Conservation (phyloP, 805 yeast species). For the Kluyveromyces wickerhamii region DNA sequence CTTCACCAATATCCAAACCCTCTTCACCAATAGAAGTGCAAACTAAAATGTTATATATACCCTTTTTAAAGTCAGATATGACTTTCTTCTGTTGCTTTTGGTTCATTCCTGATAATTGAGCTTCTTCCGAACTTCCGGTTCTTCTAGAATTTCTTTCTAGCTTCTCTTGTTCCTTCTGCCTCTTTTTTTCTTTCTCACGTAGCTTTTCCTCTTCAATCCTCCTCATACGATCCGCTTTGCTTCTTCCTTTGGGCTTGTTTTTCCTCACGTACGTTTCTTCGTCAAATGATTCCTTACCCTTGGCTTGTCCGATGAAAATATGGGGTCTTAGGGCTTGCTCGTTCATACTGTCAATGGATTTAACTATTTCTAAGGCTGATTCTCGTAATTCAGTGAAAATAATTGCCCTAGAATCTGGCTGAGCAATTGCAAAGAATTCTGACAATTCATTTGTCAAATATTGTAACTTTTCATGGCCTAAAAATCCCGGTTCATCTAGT, state of each 20-base stretch:
- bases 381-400: constrained; percentile 85
- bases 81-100: constrained; percentile 81
- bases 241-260: constrained; percentile 37
- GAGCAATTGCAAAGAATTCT: constrained; percentile 42
- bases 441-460: constrained; percentile 48
- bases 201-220: constrained; percentile 28
- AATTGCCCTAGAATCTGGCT: constrained; percentile 61
- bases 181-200: constrained; percentile 26
- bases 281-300: constrained; percentile 62
- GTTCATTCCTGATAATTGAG: constrained; percentile 78
- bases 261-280: constrained; percentile 42
- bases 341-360: constrained; percentile 41
- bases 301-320: constrained; percentile 88
- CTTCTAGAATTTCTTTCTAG: constrained; percentile 33
- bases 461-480: constrained; percentile 70
- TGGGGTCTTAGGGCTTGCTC: constrained; percentile 51
- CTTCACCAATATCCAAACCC: constrained; percentile 97
- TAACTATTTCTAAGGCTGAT: constrained; percentile 81
- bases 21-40: constrained; percentile 98
- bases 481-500: constrained; percentile 30
- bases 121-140: constrained; percentile 62
- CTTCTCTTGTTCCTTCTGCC: constrained; percentile 27
- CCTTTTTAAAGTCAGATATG: constrained; percentile 63
- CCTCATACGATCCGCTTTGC: constrained; percentile 30
- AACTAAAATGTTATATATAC: constrained; percentile 70